Conservation (phyloP, 176 grass and related monocot species). For the sorghum (Sorghum bicolor) region DNA sequence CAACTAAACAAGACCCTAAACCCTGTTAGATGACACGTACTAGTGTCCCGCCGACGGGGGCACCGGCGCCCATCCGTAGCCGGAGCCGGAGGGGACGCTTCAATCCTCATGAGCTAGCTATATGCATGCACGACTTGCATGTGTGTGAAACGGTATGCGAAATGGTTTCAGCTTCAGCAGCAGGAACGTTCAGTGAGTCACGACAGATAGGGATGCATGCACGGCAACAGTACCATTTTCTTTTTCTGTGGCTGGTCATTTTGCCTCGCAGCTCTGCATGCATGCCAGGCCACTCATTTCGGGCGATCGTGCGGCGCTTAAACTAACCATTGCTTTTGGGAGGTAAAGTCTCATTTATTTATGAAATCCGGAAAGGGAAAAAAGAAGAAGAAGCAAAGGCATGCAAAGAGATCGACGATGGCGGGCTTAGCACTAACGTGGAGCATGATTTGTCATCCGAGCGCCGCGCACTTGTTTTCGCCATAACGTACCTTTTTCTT, state of each 20-base stretch:
- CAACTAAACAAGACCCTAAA: too few relatives aligned
- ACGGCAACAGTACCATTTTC: not conserved
- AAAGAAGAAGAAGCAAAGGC: not conserved
- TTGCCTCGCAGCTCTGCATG: not conserved
- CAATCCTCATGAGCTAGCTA: too few relatives aligned
- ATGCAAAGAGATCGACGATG: not conserved
- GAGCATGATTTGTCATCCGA: not conserved
- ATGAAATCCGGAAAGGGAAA: not conserved
- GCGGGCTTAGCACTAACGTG: constrained; percentile 11
- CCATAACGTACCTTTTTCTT: not conserved
- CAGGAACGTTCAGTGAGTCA: not conserved
- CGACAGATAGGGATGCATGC: not conserved
- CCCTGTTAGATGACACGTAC: too few relatives aligned
- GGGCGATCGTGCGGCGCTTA: not conserved
- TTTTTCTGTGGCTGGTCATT: too few relatives aligned
- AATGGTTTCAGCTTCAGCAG: not conserved
- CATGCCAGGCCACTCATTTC: not conserved
- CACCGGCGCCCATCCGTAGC: too few relatives aligned
- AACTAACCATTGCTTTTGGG: constrained; percentile 23
- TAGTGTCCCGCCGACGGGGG: too few relatives aligned
- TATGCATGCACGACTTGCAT: too few relatives aligned
- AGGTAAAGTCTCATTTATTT: not conserved
- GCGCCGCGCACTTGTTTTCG: constrained; percentile 30
- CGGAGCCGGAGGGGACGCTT: too few relatives aligned
- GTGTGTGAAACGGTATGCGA: not conserved